Evolutionary conservation across 2,329 filamentous ascomycete genomes (phyloP), one percentile per base, ranked within the genome.

Genomic region (Simplicillium sp.): DNA sequence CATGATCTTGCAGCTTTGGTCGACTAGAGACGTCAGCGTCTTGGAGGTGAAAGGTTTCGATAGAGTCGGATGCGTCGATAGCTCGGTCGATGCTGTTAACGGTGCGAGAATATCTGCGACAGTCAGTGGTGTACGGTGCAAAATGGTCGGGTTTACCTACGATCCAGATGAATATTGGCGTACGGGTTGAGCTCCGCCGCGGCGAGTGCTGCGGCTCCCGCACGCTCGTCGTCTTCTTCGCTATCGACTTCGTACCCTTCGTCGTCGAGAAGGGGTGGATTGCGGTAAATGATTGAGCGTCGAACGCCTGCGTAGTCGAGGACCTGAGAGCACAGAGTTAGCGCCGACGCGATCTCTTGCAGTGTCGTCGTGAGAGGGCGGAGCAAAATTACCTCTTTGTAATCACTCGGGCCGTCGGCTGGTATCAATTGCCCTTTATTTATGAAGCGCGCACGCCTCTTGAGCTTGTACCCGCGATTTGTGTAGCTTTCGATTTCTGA

Each of bases 391-490:
- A 83, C 84, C 73, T 84, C 80, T 61, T 77, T 83, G 63, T 87
- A 87, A 11, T 77, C 73, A 50, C 78, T 73, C 34, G 80, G 77
- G 3, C 82, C 82, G 20, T 71, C 73, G 1, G 79, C 73, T 18
- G 77, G 73, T 34, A 82, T 77, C 47, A 88, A 68, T 52, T 82
- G 79, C 44, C 84, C 84, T 54, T 80, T 71, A 51, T 77, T 80
- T 36, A 84, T 75, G 55, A 85, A 85, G 50, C 78, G 74, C 35
- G 85, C 80, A 51, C 78, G 75, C 59, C 79, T 84, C 67, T 88
- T 86, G 36, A 90, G 69, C 58, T 89, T 90, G 60, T 87, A 78
- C 46, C 83, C 84, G 54, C 84, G 80, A 60, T 88, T 88, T 43
- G 79, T 82, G 51, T 75, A 75, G 51, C 75, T 71, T 45, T 80